Evolutionary conservation across 2,329 filamentous ascomycete genomes (phyloP).

Genomic region (Fusarium mexicanum): DNA sequence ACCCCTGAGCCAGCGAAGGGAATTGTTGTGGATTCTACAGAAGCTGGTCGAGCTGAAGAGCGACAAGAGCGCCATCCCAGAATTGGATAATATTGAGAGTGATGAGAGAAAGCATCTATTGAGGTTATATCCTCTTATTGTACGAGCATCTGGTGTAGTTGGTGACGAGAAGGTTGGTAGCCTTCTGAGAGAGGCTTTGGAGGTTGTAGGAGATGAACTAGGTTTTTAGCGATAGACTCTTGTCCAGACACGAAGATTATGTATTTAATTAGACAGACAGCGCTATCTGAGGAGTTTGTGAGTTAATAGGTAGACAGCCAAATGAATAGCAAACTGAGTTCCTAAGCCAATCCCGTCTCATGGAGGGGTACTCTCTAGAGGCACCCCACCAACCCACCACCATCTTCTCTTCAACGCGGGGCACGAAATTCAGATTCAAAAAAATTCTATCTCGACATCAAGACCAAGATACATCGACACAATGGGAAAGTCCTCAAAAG

Average conservation of each 20-base stretch:
- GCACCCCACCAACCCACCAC: conserved; percentile 21
- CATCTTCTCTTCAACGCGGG: conserved; percentile 34
- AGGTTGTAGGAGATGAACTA: conserved; percentile 67
- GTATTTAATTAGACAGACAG: conserved; percentile 8
- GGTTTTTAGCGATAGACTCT: conserved; percentile 25
- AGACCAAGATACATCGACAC: conserved; percentile 24
- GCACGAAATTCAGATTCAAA: conserved; percentile 39
- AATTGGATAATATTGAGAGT: conserved; percentile 59
- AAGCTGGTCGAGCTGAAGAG: conserved; percentile 74
- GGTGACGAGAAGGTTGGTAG: conserved; percentile 69
- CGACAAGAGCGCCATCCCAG: conserved; percentile 75
- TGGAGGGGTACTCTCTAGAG: conserved; percentile 11
- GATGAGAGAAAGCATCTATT: conserved; percentile 78
- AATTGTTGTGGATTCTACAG: conserved; percentile 77
- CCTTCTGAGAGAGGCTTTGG: conserved; percentile 68
- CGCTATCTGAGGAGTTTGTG: neutral
- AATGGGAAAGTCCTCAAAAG: conserved; percentile 98
- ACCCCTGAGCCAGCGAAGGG: conserved; percentile 80
- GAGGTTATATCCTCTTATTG: conserved; percentile 81
- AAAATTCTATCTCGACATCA: conserved; percentile 28
- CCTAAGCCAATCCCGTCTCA: conserved; percentile 1
- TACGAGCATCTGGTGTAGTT: conserved; percentile 66
- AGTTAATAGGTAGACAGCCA: neutral
- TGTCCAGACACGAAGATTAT: neutral
- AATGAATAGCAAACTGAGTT: neutral